Conservation (phyloP, 2,329 filamentous ascomycete species). For the Pseudofabraea citricarpa region DNA sequence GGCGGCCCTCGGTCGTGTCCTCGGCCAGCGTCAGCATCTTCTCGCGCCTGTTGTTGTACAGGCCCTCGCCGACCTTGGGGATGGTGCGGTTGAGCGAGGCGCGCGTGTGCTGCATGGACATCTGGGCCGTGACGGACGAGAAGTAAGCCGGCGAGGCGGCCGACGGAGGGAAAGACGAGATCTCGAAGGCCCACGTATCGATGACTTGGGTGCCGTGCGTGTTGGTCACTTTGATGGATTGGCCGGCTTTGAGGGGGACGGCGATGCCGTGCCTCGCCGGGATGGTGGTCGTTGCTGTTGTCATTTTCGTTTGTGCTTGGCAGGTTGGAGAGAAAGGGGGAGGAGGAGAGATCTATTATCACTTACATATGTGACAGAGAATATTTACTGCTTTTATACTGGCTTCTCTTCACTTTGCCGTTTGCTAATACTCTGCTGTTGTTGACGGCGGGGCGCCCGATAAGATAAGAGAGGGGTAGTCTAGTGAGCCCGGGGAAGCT, state of each 20-base stretch:
- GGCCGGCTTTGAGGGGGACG: constrained; percentile 9
- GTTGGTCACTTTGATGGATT: constrained; percentile 19
- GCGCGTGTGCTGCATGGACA: constrained; percentile 19
- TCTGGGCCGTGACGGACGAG: constrained; percentile 11
- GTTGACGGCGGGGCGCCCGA: constrained; percentile 1
- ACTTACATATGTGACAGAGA: no score
- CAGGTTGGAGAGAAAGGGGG: no score
- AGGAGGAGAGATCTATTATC: no score
- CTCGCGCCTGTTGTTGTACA: constrained; percentile 15
- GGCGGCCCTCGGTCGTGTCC: constrained; percentile 15
- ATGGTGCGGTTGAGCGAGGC: constrained; percentile 14
- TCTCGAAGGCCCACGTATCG: constrained; percentile 20
- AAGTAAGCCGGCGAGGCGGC: background rate
- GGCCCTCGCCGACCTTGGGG: constrained; percentile 14
- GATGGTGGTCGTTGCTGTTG: constrained; percentile 8
- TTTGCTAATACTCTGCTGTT: no score
- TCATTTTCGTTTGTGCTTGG: constrained; percentile 7
- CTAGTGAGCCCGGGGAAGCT: no score
- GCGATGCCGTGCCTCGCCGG: constrained; percentile 16
- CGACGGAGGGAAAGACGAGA: constrained; percentile 8
- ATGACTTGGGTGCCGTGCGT: constrained; percentile 18
- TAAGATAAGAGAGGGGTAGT: background rate
- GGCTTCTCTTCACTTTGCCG: no score
- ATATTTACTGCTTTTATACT: no score
- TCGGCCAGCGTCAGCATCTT: constrained; percentile 15